Evolutionary conservation across 2,329 filamentous ascomycete genomes (phyloP).

Genomic region (Pseudogymnoascus sp.): DNA sequence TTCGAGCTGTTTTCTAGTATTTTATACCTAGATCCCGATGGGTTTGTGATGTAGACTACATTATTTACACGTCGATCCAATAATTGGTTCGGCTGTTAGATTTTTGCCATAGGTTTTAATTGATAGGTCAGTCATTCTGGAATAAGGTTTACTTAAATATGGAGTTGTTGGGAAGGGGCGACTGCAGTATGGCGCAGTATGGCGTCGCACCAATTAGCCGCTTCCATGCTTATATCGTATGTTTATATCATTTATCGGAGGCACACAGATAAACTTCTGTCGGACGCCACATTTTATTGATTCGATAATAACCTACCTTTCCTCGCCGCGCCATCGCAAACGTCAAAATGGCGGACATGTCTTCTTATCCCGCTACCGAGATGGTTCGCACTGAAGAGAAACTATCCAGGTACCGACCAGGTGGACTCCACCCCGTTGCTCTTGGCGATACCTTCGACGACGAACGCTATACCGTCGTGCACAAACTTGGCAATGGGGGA

Average conservation of each 20-base stretch:
- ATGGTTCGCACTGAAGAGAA: not conserved
- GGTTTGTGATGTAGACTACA: not conserved
- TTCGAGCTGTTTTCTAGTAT: not conserved
- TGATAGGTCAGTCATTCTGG: not conserved
- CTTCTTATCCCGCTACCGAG: not conserved
- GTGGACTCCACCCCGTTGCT: slow-evolving; percentile 23
- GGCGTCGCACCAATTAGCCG: not conserved
- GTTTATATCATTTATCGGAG: not conserved
- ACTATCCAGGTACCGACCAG: slow-evolving; percentile 12
- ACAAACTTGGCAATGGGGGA: slow-evolving; percentile 23
- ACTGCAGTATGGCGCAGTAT: not conserved
- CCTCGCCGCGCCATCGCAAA: not conserved
- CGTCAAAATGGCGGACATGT: not conserved
- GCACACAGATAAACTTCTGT: not conserved
- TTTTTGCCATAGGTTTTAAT: not conserved
- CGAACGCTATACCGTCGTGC: slow-evolving; percentile 19
- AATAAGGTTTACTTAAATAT: not conserved
- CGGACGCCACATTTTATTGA: not conserved
- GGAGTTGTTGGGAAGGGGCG: not conserved
- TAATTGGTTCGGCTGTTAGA: not conserved
- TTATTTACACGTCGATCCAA: not conserved
- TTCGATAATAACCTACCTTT: not conserved
- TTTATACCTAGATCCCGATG: not conserved
- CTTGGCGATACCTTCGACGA: slow-evolving; percentile 18
- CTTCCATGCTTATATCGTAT: not conserved